phyloP scores from a whole-genome alignment of 2,329 filamentous ascomycete genomes.

The Shiraia sp. region DNA sequence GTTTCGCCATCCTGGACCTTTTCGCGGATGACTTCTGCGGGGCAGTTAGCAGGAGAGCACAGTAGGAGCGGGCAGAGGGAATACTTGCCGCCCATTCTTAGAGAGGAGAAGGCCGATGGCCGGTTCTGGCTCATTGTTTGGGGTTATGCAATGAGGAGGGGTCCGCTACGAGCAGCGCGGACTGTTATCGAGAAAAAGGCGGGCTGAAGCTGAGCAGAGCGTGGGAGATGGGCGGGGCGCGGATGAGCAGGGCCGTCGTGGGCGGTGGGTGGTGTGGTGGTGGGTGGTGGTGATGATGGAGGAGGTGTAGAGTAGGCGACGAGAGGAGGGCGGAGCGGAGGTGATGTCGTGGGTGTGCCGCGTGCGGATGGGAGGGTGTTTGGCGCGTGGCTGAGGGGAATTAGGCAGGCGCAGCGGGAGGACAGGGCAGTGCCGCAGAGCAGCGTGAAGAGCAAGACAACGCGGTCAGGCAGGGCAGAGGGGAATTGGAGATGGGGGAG shows the following conservation, averaged over 20 bases:
- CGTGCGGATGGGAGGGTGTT: constrained; percentile 22
- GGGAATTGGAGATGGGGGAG: constrained; percentile 27
- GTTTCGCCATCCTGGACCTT: constrained; percentile 98
- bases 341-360: constrained; percentile 24
- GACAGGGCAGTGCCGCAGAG: constrained; percentile 19
- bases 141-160: constrained; percentile 27
- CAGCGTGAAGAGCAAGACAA: constrained; percentile 5
- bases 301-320: constrained; percentile 25
- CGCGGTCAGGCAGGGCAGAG: constrained; percentile 10
- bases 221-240: constrained; percentile 46
- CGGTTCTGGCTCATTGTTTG: constrained; percentile 82
- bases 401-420: constrained; percentile 20
- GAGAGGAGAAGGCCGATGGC: constrained; percentile 81
- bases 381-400: constrained; percentile 18
- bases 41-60: constrained; percentile 37
- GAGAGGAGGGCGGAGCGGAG: constrained; percentile 15
- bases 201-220: constrained; percentile 51
- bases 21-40: constrained; percentile 90
- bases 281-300: constrained; percentile 3
- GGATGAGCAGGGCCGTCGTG: constrained; percentile 59
- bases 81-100: constrained; percentile 95
- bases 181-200: constrained; percentile 48
- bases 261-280: constrained; percentile 44
- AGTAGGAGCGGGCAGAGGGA: background rate
- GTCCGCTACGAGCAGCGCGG: constrained; percentile 35